These are phyloP conservation scores for Mallotus nudiflorus DNA, from an alignment of 345 rosid species.

Conservation along the genomic window DNA sequence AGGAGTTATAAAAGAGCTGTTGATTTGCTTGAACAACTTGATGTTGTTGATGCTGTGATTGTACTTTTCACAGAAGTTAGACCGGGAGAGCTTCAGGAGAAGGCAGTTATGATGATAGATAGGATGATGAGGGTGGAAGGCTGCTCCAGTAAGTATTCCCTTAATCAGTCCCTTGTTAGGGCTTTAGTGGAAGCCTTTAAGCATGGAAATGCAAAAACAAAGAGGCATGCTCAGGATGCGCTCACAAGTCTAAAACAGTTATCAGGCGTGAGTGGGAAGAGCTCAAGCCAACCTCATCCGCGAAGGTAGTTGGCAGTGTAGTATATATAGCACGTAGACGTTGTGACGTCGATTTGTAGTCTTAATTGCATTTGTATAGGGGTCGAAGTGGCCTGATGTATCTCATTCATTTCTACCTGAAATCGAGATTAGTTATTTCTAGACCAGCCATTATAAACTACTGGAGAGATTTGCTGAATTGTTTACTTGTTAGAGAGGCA, in stretches of 20 bases:
- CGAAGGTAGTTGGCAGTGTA: conserved; percentile 33
- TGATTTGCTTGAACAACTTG: conserved; percentile 35
- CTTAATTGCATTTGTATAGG: conserved; percentile 9
- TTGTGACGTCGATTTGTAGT: neutral
- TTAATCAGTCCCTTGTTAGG: conserved; percentile 39
- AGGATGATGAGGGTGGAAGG: conserved; percentile 35
- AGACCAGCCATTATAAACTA: too few relatives aligned
- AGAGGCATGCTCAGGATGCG: conserved; percentile 39
- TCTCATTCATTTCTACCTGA: neutral
- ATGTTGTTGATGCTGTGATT: conserved; percentile 25
- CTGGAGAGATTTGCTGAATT: too few relatives aligned
- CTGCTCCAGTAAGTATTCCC: conserved; percentile 31
- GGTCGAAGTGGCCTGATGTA: neutral
- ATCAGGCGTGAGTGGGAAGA: conserved; percentile 30
- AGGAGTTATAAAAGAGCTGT: conserved; percentile 26
- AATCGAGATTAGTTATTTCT: too few relatives aligned
- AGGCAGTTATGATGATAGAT: conserved; percentile 41
- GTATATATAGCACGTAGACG: neutral
- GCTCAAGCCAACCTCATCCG: conserved; percentile 29
- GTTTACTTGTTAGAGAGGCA: too few relatives aligned
- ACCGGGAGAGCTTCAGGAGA: conserved; percentile 44
- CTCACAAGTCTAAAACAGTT: conserved; percentile 47
- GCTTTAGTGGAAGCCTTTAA: conserved; percentile 46
- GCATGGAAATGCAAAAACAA: conserved; percentile 38
- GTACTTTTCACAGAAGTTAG: conserved; percentile 33